phyloP scores from a whole-genome alignment of 257 asterid genomes.

The Ballota nigra region DNA sequence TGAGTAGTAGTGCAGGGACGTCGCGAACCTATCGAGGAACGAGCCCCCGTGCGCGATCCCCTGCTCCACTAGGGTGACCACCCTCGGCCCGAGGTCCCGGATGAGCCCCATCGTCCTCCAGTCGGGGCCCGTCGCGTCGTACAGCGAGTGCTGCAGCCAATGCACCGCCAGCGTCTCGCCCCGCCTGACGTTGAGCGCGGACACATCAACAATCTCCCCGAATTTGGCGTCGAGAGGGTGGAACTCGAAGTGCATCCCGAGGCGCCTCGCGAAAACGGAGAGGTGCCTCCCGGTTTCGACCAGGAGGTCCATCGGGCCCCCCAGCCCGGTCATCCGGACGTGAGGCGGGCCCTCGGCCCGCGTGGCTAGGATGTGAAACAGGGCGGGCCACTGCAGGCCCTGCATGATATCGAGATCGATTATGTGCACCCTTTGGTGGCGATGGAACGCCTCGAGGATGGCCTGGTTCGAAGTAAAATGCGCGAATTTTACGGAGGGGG shows the following conservation, averaged over 20 bases:
- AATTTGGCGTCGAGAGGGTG: constrained; percentile 49
- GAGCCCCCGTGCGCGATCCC: constrained; percentile 62
- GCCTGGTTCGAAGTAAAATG: constrained; percentile 84
- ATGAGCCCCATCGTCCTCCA: constrained; percentile 62
- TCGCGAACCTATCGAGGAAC: constrained; percentile 75
- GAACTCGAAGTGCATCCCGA: constrained; percentile 69
- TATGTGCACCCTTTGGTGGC: constrained; percentile 52
- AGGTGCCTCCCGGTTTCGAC: constrained; percentile 63
- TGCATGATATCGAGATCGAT: constrained; percentile 79
- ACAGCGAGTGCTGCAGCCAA: constrained; percentile 75
- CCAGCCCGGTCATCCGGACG: constrained; percentile 70
- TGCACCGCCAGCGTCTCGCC: constrained; percentile 69
- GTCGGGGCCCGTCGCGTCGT: constrained; percentile 78
- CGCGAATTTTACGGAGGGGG: constrained; percentile 71
- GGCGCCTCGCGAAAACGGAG: constrained; percentile 55
- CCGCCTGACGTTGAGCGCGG: constrained; percentile 36
- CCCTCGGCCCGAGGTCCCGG: constrained; percentile 47
- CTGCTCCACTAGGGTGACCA: constrained; percentile 73
- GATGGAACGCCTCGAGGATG: constrained; percentile 61
- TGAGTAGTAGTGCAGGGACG: constrained; percentile 76
- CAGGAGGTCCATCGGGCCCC: constrained; percentile 47
- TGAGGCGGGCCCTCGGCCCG: constrained; percentile 73
- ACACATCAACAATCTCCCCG: constrained; percentile 42
- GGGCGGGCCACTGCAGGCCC: constrained; percentile 84
- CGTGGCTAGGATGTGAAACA: constrained; percentile 69